These are phyloP conservation scores for Exophiala oligosperma DNA, from an alignment of 2,329 filamentous ascomycete genomes.

Conservation along the genomic window DNA sequence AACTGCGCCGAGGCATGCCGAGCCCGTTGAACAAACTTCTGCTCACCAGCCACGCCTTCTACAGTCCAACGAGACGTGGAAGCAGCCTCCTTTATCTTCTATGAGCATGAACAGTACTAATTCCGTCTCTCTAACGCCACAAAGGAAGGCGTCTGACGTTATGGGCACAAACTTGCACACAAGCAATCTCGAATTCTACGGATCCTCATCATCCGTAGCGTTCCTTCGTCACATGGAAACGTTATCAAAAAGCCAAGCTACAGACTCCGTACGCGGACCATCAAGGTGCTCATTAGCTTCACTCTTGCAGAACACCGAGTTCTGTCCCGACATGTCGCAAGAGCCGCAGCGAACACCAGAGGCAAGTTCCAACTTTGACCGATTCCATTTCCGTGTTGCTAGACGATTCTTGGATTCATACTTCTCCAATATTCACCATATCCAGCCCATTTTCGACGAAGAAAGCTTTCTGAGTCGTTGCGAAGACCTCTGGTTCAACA, in stretches of 20 bases:
- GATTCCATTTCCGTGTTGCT: constrained; percentile 47
- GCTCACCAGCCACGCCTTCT: too few relatives aligned
- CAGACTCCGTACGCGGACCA: constrained; percentile 12
- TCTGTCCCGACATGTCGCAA: constrained; percentile 33
- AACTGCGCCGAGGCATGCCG: too few relatives aligned
- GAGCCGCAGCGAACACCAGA: constrained; percentile 22
- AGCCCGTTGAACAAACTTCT: too few relatives aligned
- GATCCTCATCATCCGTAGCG: constrained; percentile 49
- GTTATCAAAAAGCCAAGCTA: constrained; percentile 35
- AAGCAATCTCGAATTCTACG: constrained; percentile 50
- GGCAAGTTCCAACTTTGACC: constrained; percentile 29
- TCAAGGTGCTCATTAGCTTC: constrained; percentile 44
- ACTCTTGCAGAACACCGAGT: constrained; percentile 48
- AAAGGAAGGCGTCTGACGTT: constrained; percentile 38
- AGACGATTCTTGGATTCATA: constrained; percentile 49
- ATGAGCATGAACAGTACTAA: background rate
- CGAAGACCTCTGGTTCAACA: constrained; percentile 45
- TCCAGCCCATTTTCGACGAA: constrained; percentile 52
- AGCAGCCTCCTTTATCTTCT: background rate
- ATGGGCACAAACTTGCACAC: constrained; percentile 49
- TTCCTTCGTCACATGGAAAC: constrained; percentile 39
- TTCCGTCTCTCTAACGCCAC: background rate
- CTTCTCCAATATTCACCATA: constrained; percentile 51
- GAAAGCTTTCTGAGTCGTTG: constrained; percentile 45
- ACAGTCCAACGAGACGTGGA: background rate